Evolutionary conservation across 225 moss, liverwort and hornwort genomes (phyloP).

Genomic region (Polytrichum commune): DNA sequence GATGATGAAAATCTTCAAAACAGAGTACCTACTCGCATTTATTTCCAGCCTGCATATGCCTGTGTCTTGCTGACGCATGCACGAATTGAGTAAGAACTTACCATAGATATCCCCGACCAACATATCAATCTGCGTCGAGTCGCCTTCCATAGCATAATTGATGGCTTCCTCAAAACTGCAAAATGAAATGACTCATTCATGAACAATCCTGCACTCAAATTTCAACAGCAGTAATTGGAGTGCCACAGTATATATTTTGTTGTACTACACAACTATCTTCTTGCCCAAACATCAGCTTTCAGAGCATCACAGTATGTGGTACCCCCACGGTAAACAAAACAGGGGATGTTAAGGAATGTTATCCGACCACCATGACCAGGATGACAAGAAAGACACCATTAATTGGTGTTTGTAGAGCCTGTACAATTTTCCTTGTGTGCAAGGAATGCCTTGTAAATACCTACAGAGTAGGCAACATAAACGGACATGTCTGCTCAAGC

Average conservation of each 20-base stretch:
- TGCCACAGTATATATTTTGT: too few species aligned
- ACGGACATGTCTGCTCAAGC: neutral
- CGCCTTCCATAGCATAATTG: constrained; percentile 67
- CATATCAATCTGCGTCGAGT: constrained; percentile 86
- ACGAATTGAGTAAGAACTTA: constrained; percentile 11
- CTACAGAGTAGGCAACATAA: too few species aligned
- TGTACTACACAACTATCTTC: too few species aligned
- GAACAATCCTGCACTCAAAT: neutral
- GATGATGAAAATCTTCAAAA: too few species aligned
- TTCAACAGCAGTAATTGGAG: neutral
- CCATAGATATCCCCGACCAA: constrained; percentile 90
- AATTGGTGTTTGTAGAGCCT: too few species aligned
- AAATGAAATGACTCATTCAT: constrained; percentile 2
- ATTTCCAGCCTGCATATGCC: neutral
- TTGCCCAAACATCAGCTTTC: too few species aligned
- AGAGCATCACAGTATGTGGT: too few species aligned
- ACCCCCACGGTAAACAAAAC: too few species aligned
- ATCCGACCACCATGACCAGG: too few species aligned
- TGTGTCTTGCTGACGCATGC: neutral
- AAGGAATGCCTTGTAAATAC: too few species aligned
- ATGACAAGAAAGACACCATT: neutral
- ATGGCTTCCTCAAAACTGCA: constrained; percentile 84
- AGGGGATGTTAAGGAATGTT: too few species aligned
- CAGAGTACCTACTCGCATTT: neutral
- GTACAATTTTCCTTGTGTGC: too few species aligned